Percentiles rank a stretch among this genome's conserved stretches.
Conservation (phyloP, 2,329 filamentous ascomycete genomes). For the Trichophyton schoenleinii region DNA sequence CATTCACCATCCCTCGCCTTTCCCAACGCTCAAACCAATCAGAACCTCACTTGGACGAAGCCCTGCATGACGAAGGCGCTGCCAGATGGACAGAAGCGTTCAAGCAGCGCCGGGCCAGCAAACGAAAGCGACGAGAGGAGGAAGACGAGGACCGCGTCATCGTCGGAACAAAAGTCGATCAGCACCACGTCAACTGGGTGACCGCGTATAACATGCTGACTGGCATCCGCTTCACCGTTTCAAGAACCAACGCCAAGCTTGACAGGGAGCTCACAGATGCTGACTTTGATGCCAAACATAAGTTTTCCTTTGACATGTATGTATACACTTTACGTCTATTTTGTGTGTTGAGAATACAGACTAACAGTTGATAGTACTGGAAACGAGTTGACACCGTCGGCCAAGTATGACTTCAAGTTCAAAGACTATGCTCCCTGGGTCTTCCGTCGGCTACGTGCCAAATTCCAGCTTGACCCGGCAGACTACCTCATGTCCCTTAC, state of each 20-base stretch:
- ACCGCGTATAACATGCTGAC: conserved; percentile 99
- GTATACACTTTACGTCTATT: conserved; percentile 23
- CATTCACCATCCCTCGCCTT: conserved; percentile 67
- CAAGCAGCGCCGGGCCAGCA: conserved; percentile 79
- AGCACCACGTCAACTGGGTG: conserved; percentile 93
- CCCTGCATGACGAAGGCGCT: conserved; percentile 78
- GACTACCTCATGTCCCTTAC: conserved; percentile 98
- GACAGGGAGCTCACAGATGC: conserved; percentile 79
- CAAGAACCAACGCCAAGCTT: conserved; percentile 90
- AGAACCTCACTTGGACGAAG: conserved; percentile 70
- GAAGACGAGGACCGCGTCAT: conserved; percentile 83
- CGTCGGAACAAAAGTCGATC: conserved; percentile 94
- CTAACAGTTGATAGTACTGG: conserved; percentile 54
- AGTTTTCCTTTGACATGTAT: conserved; percentile 97
- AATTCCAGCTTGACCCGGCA: conserved; percentile 85
- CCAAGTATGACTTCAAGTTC: conserved; percentile 99
- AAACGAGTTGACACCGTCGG: conserved; percentile 91
- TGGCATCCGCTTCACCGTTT: conserved; percentile 92
- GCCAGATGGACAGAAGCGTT: conserved; percentile 86
- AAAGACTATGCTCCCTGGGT: conserved; percentile 99
- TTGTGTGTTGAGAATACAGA: background rate
- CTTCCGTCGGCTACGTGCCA: conserved; percentile 77
- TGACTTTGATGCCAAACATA: conserved; percentile 89
- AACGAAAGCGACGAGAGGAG: conserved; percentile 69
- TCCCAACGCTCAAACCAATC: conserved; percentile 77